Evolutionary conservation across 2,329 filamentous ascomycete species (phyloP).

Genomic region (Aspergillus tamarii): DNA sequence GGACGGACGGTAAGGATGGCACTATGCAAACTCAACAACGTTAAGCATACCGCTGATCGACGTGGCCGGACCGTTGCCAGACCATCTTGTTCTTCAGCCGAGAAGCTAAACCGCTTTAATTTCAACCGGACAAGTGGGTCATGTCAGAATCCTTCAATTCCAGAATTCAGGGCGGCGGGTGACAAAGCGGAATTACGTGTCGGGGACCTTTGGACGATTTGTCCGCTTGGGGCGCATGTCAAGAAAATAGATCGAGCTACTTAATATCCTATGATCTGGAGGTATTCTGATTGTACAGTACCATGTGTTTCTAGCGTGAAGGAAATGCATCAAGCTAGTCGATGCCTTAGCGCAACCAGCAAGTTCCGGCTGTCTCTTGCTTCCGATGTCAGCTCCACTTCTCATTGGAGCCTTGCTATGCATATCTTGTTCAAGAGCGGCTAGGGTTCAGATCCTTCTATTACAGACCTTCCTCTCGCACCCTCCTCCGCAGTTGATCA

Average conservation of each 20-base stretch:
- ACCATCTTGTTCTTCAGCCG: not conserved
- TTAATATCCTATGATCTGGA: not conserved
- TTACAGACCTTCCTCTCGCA: not conserved
- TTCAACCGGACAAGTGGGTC: not conserved
- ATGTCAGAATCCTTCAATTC: not conserved
- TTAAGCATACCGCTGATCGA: constrained; percentile 2
- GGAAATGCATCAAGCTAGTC: not conserved
- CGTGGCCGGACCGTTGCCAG: not conserved
- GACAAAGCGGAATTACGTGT: not conserved
- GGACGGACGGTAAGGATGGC: not conserved
- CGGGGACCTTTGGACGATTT: not conserved
- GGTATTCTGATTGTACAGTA: not conserved
- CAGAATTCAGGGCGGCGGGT: not conserved
- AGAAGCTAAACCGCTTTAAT: not conserved
- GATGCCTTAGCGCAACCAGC: not conserved
- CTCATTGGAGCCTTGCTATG: constrained; percentile 1
- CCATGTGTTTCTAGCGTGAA: constrained; percentile 1
- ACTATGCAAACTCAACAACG: not conserved
- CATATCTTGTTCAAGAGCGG: not conserved
- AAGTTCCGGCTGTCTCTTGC: not conserved
- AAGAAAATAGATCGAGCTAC: not conserved
- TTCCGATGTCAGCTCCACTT: not conserved
- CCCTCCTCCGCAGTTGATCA: not conserved
- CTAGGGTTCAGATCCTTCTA: constrained; percentile 2
- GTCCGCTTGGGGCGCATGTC: constrained; percentile 1